Evolutionary conservation across 345 rosid species (phyloP).

Genomic region (Ceriops zippeliana): DNA sequence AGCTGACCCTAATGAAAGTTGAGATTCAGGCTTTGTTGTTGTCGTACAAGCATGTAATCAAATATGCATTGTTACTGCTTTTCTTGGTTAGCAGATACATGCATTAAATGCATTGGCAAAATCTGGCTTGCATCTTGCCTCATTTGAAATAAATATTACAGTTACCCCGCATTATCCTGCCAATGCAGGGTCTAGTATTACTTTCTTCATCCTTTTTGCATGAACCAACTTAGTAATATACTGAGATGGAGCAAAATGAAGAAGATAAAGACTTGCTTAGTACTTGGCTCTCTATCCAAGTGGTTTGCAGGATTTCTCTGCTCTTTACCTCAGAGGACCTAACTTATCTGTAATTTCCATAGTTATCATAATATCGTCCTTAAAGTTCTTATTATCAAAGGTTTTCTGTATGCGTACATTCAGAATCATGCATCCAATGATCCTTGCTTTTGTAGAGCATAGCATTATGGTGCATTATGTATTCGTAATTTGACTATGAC

Average conservation of each 20-base stretch:
- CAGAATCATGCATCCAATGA: too few relatives aligned
- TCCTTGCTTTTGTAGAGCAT: not conserved
- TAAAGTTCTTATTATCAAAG: too few relatives aligned
- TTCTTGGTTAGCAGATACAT: not conserved
- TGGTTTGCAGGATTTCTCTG: not conserved
- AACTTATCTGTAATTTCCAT: too few relatives aligned
- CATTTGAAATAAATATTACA: not conserved
- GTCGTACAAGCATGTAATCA: too few relatives aligned
- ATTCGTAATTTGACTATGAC: not conserved
- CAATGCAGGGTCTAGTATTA: not conserved
- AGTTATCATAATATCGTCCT: too few relatives aligned
- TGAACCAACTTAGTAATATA: not conserved
- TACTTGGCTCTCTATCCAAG: not conserved
- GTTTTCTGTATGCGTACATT: too few relatives aligned
- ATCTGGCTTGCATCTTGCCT: not conserved
- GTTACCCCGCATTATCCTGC: not conserved
- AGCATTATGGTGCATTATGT: not conserved
- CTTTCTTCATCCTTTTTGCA: not conserved
- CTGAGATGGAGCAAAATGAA: not conserved
- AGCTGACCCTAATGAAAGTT: too few relatives aligned
- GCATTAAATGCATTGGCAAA: not conserved
- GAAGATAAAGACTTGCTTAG: not conserved
- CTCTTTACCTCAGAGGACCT: not conserved
- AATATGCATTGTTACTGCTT: too few relatives aligned
- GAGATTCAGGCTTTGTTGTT: too few relatives aligned